These are phyloP conservation scores for Linnemannia elongata DNA, from an alignment of 192 early-diverging fungal genomes.

Conservation along the genomic window DNA sequence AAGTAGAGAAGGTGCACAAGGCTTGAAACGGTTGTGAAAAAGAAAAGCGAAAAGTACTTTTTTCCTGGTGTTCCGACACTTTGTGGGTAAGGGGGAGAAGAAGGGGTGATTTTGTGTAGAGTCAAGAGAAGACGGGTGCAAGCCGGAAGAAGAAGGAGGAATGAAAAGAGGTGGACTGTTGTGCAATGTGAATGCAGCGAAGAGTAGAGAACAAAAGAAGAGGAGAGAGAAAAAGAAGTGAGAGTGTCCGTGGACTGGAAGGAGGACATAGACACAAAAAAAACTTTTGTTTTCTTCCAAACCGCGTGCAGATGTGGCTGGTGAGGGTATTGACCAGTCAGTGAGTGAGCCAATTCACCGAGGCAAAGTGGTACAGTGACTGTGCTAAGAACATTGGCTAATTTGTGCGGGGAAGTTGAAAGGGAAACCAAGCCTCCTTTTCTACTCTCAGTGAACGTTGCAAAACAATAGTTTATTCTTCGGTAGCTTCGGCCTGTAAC, in stretches of 20 bases:
- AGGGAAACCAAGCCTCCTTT: too few relatives aligned
- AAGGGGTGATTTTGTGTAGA: neutral
- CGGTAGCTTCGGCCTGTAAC: neutral
- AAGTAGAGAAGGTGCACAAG: neutral
- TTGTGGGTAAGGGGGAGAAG: conserved; percentile 12
- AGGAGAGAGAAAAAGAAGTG: neutral
- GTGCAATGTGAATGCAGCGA: conserved; percentile 4
- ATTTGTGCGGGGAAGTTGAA: neutral
- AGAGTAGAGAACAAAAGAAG: neutral
- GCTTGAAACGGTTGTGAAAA: neutral
- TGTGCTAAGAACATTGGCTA: neutral
- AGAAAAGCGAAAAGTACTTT: conserved; percentile 19
- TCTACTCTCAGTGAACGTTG: conserved; percentile 11
- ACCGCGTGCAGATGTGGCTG: neutral
- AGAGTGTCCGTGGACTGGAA: neutral
- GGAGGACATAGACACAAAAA: neutral
- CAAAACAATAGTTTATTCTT: neutral
- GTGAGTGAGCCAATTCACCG: too few relatives aligned
- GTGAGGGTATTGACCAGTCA: neutral
- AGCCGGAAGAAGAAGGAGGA: neutral
- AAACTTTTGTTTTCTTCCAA: conserved; percentile 3
- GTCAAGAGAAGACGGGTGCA: neutral
- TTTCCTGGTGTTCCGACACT: conserved; percentile 45
- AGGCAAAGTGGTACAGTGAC: too few relatives aligned
- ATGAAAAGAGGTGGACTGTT: conserved; percentile 12